Evolutionary conservation across 192 early-diverging fungal genomes (phyloP).

Genomic region (Coemansia sp.): DNA sequence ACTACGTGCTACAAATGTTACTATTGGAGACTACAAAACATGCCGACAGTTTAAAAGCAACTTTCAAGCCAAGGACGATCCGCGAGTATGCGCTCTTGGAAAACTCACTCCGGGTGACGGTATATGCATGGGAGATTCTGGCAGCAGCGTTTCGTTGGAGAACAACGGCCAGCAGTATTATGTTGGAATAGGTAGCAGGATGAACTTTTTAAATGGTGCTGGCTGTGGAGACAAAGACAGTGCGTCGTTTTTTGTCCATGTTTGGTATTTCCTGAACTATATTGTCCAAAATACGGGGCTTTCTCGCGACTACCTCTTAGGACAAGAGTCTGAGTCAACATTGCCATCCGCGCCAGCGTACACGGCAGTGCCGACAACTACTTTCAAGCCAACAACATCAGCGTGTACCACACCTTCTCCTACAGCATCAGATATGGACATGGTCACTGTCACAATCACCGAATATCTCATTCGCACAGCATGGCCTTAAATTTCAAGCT

Average conservation of each 20-base stretch:
- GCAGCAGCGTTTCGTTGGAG: conserved; percentile 7
- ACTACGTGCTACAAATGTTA: conserved; percentile 6
- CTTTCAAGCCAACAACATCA: neutral
- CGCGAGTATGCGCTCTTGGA: conserved; percentile 15
- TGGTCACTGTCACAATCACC: neutral
- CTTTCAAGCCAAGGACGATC: conserved; percentile 6
- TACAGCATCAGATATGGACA: neutral
- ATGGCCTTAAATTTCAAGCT: neutral
- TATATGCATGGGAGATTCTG: conserved; percentile 18
- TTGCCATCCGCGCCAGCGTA: neutral
- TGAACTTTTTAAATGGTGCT: neutral
- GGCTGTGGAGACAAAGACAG: conserved; percentile 14
- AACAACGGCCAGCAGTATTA: conserved; percentile 1
- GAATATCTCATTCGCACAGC: conserved; percentile 2
- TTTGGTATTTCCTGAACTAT: conserved; percentile 12
- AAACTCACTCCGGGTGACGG: neutral
- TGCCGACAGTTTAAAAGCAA: conserved; percentile 7
- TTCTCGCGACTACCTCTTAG: conserved; percentile 7
- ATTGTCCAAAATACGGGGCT: conserved; percentile 12
- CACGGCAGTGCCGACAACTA: neutral
- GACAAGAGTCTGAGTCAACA: neutral
- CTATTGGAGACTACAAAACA: conserved; percentile 2
- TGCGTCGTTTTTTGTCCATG: conserved; percentile 18
- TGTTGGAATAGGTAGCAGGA: conserved; percentile 17
- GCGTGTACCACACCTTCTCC: neutral